phyloP scores from a whole-genome alignment of 2,329 filamentous ascomycete genomes.

The Bisporella sp. region DNA sequence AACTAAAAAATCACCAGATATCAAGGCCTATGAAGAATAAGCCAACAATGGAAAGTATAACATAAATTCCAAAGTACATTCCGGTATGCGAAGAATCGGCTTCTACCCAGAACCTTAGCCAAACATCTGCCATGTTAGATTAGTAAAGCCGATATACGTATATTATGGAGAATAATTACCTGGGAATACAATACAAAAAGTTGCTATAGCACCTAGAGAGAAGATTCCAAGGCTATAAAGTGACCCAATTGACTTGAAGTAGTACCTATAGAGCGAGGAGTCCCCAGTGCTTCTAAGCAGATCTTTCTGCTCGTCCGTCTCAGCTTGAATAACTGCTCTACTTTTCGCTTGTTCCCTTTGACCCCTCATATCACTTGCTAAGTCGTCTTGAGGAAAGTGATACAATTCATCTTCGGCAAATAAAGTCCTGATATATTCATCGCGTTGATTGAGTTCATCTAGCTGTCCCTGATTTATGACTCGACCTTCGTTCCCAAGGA shows the following conservation, averaged over 20 bases:
- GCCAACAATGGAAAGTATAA: background rate
- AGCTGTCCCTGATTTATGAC: background rate
- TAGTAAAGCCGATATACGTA: constrained; percentile 2
- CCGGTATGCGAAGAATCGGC: background rate
- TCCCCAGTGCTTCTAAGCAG: constrained; percentile 10
- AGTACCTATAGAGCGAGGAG: constrained; percentile 19
- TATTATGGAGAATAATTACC: too few relatives aligned
- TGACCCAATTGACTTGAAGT: constrained; percentile 7
- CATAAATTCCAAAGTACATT: background rate
- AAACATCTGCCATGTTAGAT: constrained; percentile 6
- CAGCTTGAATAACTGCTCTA: too few relatives aligned
- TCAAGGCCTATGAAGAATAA: background rate
- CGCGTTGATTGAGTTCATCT: background rate
- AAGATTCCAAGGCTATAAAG: too few relatives aligned
- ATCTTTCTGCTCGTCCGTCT: background rate
- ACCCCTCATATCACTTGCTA: background rate
- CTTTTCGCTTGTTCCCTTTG: too few relatives aligned
- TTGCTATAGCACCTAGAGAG: too few relatives aligned
- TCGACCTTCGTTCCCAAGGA: background rate
- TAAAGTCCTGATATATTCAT: background rate
- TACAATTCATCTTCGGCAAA: background rate
- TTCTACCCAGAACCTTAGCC: background rate
- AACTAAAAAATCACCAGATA: background rate
- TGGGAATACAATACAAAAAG: too few relatives aligned
- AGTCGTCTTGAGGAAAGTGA: background rate